Conservation (phyloP, 371 early-diverging fungal genomes). For the Zychaea mexicana region DNA sequence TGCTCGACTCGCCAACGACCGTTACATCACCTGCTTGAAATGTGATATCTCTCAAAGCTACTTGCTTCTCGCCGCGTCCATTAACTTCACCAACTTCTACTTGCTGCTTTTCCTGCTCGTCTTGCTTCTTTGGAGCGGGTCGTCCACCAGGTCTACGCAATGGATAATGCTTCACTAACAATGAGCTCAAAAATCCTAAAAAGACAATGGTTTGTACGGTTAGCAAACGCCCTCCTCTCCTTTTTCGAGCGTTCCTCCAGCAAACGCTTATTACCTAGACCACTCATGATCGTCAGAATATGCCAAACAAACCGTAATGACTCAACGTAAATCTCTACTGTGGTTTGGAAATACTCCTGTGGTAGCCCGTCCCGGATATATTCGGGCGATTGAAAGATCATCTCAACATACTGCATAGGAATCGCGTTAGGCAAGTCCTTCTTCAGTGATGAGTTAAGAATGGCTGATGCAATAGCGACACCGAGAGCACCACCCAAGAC, state of each 20-base stretch:
- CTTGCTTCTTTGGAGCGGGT: background rate
- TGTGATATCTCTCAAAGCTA: background rate
- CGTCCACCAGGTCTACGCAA: background rate
- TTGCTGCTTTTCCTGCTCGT: background rate
- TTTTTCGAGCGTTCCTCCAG: too few species aligned
- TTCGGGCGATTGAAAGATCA: conserved; percentile 31
- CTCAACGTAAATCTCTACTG: conserved; percentile 27
- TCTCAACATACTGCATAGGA: conserved; percentile 24
- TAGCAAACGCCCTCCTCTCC: too few species aligned
- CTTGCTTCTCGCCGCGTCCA: background rate
- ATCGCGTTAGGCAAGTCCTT: conserved; percentile 25
- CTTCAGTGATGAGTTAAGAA: conserved; percentile 35
- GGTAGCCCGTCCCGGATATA: conserved; percentile 43
- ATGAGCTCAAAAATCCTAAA: conserved; percentile 13
- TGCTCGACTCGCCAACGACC: background rate
- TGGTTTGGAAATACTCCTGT: conserved; percentile 23
- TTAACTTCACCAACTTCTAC: background rate
- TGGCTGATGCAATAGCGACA: conserved; percentile 44
- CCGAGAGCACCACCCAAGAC: conserved; percentile 54
- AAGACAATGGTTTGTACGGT: too few species aligned
- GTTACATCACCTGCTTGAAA: background rate
- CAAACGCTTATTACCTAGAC: too few species aligned
- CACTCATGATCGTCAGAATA: conserved; percentile 38
- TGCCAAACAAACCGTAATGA: conserved; percentile 38
- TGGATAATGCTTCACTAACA: conserved; percentile 14